phyloP scores from a whole-genome alignment of 2,329 filamentous ascomycete genomes.

The Beauveria pseudobassiana region DNA sequence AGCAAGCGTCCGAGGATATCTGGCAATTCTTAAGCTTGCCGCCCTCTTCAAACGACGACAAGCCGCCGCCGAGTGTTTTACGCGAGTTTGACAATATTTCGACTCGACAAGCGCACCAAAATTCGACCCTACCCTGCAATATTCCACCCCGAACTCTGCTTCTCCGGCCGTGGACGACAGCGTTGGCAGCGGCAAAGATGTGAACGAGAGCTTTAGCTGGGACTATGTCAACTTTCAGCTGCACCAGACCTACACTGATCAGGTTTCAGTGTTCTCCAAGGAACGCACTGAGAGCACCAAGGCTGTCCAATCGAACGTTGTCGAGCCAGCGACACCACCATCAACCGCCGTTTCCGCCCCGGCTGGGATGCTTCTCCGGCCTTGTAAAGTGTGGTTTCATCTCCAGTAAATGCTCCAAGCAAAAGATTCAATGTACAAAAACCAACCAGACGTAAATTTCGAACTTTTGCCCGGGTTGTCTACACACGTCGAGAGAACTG shows the following conservation, averaged over 20 bases:
- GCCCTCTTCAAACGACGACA: neutral
- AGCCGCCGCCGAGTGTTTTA: slow-evolving; percentile 26
- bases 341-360: neutral
- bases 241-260: neutral
- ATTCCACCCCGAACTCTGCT: slow-evolving; percentile 22
- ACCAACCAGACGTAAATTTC: slow-evolving; percentile 37
- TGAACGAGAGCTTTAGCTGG: slow-evolving; percentile 32
- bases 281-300: no score
- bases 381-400: slow-evolving; percentile 49
- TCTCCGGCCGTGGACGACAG: neutral
- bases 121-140: slow-evolving; percentile 29
- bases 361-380: slow-evolving; percentile 11
- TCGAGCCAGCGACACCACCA: neutral
- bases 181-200: slow-evolving; percentile 5
- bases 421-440: slow-evolving; percentile 25
- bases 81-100: slow-evolving; percentile 20
- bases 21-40: neutral
- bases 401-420: slow-evolving; percentile 51
- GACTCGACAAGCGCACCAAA: slow-evolving; percentile 27
- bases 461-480: slow-evolving; percentile 54
- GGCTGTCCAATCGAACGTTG: neutral
- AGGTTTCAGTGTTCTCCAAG: neutral
- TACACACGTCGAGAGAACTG: slow-evolving; percentile 47
- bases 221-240: slow-evolving; percentile 20
- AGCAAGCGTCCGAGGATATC: neutral